Conservation (phyloP, 2,329 filamentous ascomycete genomes). For the Blumeriella jaapii region DNA sequence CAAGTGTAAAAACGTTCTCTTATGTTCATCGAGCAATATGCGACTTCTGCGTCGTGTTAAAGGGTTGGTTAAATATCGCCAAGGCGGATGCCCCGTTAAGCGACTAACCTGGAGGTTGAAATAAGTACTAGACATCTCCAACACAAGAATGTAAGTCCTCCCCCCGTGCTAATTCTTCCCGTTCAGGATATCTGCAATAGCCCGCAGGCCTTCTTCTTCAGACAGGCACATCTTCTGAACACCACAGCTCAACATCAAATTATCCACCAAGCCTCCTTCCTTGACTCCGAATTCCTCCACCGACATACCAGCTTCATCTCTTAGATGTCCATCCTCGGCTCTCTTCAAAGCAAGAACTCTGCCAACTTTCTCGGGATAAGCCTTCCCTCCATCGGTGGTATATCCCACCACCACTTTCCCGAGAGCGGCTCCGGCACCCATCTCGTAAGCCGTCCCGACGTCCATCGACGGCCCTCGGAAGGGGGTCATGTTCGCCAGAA, state of each 20-base stretch:
- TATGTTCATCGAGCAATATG: too few relatives aligned
- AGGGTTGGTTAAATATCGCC: too few relatives aligned
- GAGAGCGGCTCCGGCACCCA: slow-evolving; percentile 18
- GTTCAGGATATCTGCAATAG: slow-evolving; percentile 10
- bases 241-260: slow-evolving; percentile 20
- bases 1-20: too few relatives aligned
- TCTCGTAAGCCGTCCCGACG: slow-evolving; percentile 21
- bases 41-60: too few relatives aligned
- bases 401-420: slow-evolving; percentile 19
- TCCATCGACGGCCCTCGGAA: slow-evolving; percentile 21
- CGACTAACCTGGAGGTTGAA: neutral
- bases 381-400: slow-evolving; percentile 7
- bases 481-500: slow-evolving; percentile 20
- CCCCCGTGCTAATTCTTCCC: neutral
- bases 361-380: slow-evolving; percentile 14
- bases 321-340: slow-evolving; percentile 16
- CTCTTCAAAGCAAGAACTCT: slow-evolving; percentile 7
- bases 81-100: too few relatives aligned
- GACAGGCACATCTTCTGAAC: slow-evolving; percentile 14
- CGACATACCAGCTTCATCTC: slow-evolving; percentile 15
- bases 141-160: neutral
- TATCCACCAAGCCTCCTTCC: slow-evolving; percentile 29
- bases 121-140: neutral
- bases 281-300: slow-evolving; percentile 36
- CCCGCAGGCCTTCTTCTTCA: slow-evolving; percentile 16